Evolutionary conservation across 495 filamentous ascomycete species (phyloP), one percentile per base, ranked within the genome.

Genomic region (Aspergillus steynii): DNA sequence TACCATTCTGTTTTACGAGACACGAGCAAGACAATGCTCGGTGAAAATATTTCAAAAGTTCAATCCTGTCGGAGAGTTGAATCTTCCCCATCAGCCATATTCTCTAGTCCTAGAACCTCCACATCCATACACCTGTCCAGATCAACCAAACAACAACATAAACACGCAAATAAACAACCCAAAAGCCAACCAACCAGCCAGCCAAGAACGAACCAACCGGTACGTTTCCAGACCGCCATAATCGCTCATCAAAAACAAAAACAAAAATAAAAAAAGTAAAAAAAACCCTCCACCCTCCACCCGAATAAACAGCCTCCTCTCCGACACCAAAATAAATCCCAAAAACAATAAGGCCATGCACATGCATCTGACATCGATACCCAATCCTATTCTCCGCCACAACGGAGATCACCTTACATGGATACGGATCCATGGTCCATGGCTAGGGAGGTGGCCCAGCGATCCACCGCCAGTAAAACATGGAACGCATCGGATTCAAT

Each of bases 401-500:
- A 42, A 42, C 37, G 37, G 37, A 15, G 37, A 42, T 42, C 37
- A 42, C 7, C 37, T 42, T 10, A 42, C 37, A 42, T 42, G 37
- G 37, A 42, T 12, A 15, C 14, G 31, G 31, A 9, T 34, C 31
- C 6, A 7, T 5, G 5, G 9, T 34, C 6, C 6, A 9, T 34
- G 31, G 31, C 31, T 34, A 34, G 31, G 5, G 9, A 34, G 31
- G 31, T 7, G 9, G 31, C 31, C 6, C 6, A 7, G 31, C 6
- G 31, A 34, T 34, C 31, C 31, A 34, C 3, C 29, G 6, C 10
- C 3, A 12, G 46, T 46, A 15, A 28, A 55, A 28, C 31, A 32
- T 4, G 37, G 51, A 20, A 27, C 51, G 29, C 32, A 53, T 55
- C 27, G 53, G 25, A 54, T 6, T 55, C 64, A 66, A 62, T 62